phyloP scores from a whole-genome alignment of 2,329 filamentous ascomycete genomes.

The Venturia nashicola region DNA sequence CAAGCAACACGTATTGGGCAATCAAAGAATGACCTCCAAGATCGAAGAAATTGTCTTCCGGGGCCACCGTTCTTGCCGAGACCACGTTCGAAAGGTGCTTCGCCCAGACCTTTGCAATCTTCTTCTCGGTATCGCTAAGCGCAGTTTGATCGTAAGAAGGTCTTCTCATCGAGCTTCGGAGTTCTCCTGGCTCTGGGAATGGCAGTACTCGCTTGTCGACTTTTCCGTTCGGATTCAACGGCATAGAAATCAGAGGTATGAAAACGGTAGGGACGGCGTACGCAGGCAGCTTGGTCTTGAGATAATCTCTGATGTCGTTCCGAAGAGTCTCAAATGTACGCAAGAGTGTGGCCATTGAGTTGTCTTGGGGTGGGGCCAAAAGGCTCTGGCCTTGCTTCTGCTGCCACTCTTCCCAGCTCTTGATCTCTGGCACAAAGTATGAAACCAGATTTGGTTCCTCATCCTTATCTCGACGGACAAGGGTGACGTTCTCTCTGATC shows the following conservation, averaged over 20 bases:
- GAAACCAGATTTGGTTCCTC: constrained; percentile 80
- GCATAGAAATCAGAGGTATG: constrained; percentile 59
- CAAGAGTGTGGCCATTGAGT: constrained; percentile 42
- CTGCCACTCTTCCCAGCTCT: constrained; percentile 61
- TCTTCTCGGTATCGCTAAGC: constrained; percentile 47
- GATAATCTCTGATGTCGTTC: constrained; percentile 50
- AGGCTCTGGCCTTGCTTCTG: constrained; percentile 4
- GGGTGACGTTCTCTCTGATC: constrained; percentile 72
- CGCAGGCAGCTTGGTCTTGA: constrained; percentile 58
- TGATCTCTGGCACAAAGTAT: constrained; percentile 76
- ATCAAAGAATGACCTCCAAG: constrained; percentile 70
- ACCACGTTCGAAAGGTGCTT: constrained; percentile 50
- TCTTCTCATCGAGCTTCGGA: constrained; percentile 20
- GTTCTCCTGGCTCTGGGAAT: constrained; percentile 51
- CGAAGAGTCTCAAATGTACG: constrained; percentile 49
- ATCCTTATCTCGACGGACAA: constrained; percentile 71
- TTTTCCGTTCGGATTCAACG: constrained; percentile 44
- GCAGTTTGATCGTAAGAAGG: constrained; percentile 24
- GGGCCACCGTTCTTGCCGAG: constrained; percentile 53
- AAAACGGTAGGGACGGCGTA: constrained; percentile 68
- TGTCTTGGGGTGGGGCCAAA: constrained; percentile 25
- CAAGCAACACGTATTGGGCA: constrained; percentile 68
- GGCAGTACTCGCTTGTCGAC: constrained; percentile 68
- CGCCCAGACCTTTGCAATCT: constrained; percentile 62
- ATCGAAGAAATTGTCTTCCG: constrained; percentile 61